A percentile compares a stretch with the other conserved stretches of the same genome.
These are phyloP conservation scores for Aspergillus ostianus DNA, from an alignment of 495 filamentous ascomycete species.

Conservation along the genomic window DNA sequence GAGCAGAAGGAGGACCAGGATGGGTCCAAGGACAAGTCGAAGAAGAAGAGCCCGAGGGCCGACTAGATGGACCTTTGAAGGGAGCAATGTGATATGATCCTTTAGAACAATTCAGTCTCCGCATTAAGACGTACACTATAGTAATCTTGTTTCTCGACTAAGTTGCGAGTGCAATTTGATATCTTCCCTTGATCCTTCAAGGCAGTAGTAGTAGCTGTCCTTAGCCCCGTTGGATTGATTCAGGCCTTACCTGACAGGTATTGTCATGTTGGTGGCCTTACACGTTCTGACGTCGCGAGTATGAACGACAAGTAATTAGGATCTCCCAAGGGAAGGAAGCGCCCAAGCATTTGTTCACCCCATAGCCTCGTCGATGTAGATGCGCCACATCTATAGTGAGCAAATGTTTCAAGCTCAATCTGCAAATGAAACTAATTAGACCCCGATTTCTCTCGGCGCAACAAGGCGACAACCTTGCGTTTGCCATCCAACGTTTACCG, in stretches of 20 bases:
- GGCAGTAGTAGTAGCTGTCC: too few species aligned
- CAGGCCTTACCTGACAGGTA: too few species aligned
- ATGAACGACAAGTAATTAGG: neutral
- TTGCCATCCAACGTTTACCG: neutral
- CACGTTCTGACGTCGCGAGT: too few species aligned
- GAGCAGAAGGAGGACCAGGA: slow-evolving; percentile 69
- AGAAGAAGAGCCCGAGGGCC: slow-evolving; percentile 54
- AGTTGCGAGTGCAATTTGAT: neutral
- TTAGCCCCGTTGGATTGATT: too few species aligned
- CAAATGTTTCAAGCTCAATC: too few species aligned
- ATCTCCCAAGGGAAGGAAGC: neutral
- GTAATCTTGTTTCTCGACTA: slow-evolving; percentile 8
- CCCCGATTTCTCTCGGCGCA: neutral
- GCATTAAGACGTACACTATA: slow-evolving; percentile 32
- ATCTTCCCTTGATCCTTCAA: neutral
- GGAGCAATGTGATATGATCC: slow-evolving; percentile 30
- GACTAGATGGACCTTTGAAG: slow-evolving; percentile 16
- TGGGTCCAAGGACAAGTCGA: slow-evolving; percentile 56
- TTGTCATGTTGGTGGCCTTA: too few species aligned
- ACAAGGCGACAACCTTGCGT: neutral
- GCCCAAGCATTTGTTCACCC: neutral
- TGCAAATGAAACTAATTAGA: neutral
- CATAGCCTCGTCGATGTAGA: neutral
- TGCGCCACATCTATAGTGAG: neutral
- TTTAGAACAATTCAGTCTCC: slow-evolving; percentile 24